Conservation (phyloP, 306 rosid species). For the Amphicarpaea edgeworthii region DNA sequence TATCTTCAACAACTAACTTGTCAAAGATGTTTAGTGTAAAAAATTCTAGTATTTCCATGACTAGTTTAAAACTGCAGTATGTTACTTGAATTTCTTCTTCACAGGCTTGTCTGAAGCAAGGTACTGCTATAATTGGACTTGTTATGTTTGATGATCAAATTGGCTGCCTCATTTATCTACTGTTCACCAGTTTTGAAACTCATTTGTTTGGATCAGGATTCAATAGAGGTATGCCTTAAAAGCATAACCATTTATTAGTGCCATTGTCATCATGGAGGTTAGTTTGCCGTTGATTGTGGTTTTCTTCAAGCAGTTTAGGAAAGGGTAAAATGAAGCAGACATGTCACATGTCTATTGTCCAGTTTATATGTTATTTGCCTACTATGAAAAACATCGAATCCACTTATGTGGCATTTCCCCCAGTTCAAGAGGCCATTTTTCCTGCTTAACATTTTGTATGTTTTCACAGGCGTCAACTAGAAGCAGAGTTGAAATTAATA, state of each 20-base stretch:
- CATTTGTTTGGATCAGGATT: constrained; percentile 99
- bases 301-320: constrained; percentile 49
- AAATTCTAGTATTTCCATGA: constrained; percentile 56
- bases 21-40: constrained; percentile 48
- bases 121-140: constrained; percentile 96
- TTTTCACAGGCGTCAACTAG: constrained; percentile 72
- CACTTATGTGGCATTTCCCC: constrained; percentile 35
- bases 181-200: constrained; percentile 96
- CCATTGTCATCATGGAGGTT: constrained; percentile 84
- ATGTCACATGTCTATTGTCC: constrained; percentile 43
- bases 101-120: constrained; percentile 99
- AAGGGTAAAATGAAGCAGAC: constrained; percentile 45
- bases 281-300: constrained; percentile 75
- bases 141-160: constrained; percentile 96
- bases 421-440: constrained; percentile 49
- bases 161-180: constrained; percentile 94
- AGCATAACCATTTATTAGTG: constrained; percentile 83
- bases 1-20: constrained; percentile 35
- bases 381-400: constrained; percentile 47
- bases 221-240: constrained; percentile 99
- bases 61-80: constrained; percentile 86
- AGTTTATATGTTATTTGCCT: constrained; percentile 40
- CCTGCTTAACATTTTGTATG: constrained; percentile 54
- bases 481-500: constrained; percentile 70
- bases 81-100: constrained; percentile 92